Base-by-base conservation (phyloP, 176 grass and related monocot genomes). In the Triticum monococcum region DNA sequence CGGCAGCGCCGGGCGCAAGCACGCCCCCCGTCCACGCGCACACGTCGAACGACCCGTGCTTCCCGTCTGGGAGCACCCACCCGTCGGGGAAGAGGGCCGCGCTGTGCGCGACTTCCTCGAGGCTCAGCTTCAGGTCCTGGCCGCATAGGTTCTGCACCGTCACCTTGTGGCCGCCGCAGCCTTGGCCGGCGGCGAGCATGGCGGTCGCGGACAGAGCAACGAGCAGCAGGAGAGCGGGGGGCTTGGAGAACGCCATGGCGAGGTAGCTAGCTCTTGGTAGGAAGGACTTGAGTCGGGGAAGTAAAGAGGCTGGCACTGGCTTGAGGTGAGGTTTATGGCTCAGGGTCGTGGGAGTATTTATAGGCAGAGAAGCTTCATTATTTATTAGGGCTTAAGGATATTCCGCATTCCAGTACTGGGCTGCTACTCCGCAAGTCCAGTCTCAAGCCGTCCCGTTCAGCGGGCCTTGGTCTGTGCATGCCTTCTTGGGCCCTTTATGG, bases 61-160 rank as follows among this genome's bases (percentile, higher is more conserved):
- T 61, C 60, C 50, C 67, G 26, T 65, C 76, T 0, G 5, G 75
- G 26, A 91, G 89, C 68, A 36, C 5, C 68, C 46, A 68, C 7
- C 43, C 72, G 3, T 1, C 4, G 12, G 3, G 8, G 80, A 84
- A 79, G 1, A 91, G 33, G 0, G 0, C 2, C 4, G 4, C 11
- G 89, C 85, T 84, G 80, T 75, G 37, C 2, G 84, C 80, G 9
- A 79, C 57, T 0, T 75, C 74, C 31, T 73, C 45, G 12, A 78
- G 22, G 0, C 32, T 22, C 8, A 87, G 32, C 1, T 0, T 0
- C 5, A 91, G 85, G 85, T 87, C 85, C 45, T 56, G 75, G 0
- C 36, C 46, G 32, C 67, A 75, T 1, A 87, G 85, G 89, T 91
- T 91, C 85, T 91, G 89, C 13, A 91, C 60, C 59, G 89, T 91